Evolutionary conservation across 192 early-diverging fungal species (phyloP), one percentile per base, ranked within the genome.

Genomic region (Coemansia biformis): DNA sequence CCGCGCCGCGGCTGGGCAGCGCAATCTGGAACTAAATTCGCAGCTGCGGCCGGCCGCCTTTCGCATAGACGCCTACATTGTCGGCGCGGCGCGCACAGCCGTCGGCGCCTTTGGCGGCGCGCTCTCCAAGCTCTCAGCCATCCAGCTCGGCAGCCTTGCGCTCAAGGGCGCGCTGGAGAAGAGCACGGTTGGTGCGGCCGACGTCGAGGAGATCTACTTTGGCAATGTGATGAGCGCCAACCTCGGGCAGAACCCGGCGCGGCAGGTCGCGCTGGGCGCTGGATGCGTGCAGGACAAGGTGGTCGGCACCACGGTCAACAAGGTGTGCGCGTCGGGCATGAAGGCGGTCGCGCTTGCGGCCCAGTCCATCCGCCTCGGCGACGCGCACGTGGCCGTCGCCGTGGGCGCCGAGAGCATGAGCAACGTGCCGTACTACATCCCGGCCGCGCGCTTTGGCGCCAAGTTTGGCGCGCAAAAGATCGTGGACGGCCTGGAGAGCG

Each of bases 41-140:
- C n/a, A n/a, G n/a, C n/a, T n/a, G n/a, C n/a, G n/a, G n/a, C n/a
- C n/a, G n/a, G n/a, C n/a, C n/a, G n/a, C n/a, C n/a, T n/a, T n/a
- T n/a, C n/a, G n/a, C n/a, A n/a, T 72, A 72, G 83, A 86, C 48
- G 95, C 89, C 51, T 98, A 89, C 61, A 93, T 98, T 66, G 87
- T 89, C 42, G 85, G 91, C 47, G 78, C 86, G 42, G 87, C 82
- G 30, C 86, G 95, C 63, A 98, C 95, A 5, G 88, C 95, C 31
- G 78, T 96, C 48, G 95, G 93, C 41, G 81, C 85, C 24, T 94
- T 96, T 74, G 86, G 86, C 38, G 93, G 95, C 15, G 86, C 88
- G 2, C 80, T 98, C 15, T 73, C 91, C 23, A 82, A 88, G 28
- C 77, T 96, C 47, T 63, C 81, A 17, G 93, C 95, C 24, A 69